These are phyloP conservation scores for Hypoxylon fuscum DNA, from an alignment of 495 filamentous ascomycete genomes.

Conservation along the genomic window DNA sequence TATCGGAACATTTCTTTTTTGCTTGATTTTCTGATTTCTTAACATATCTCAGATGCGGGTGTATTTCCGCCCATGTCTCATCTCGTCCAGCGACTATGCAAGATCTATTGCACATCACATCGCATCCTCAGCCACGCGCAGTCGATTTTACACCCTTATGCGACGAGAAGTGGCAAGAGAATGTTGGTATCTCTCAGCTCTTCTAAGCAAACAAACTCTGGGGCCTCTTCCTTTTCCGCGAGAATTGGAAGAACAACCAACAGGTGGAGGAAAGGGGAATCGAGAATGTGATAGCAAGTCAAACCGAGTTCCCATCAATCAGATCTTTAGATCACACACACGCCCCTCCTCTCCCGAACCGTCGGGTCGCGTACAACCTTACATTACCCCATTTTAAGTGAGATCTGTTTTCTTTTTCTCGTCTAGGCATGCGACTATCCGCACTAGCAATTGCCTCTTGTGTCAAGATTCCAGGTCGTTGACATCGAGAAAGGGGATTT, in stretches of 20 bases:
- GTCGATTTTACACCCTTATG: too few species aligned
- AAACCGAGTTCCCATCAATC: slow-evolving; percentile 31
- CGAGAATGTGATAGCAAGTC: slow-evolving; percentile 16
- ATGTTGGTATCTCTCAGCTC: neutral
- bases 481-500: neutral
- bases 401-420: slow-evolving; percentile 22
- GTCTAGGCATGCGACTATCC: slow-evolving; percentile 7
- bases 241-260: slow-evolving; percentile 15
- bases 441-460: neutral
- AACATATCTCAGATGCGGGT: slow-evolving; percentile 14
- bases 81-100: slow-evolving; percentile 24
- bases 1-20: slow-evolving; percentile 24
- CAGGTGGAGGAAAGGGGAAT: slow-evolving; percentile 5
- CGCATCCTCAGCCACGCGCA: neutral
- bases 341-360: slow-evolving; percentile 34
- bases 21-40: slow-evolving; percentile 1
- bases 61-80: slow-evolving; percentile 24
- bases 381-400: slow-evolving; percentile 36
- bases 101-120: slow-evolving; percentile 27
- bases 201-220: slow-evolving; percentile 8
- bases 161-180: neutral
- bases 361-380: slow-evolving; percentile 41
- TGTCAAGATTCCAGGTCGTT: neutral
- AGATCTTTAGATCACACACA: slow-evolving; percentile 37
- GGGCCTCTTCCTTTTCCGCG: slow-evolving; percentile 5